Conservation (phyloP, 495 filamentous ascomycete genomes). For the Neurospora intermedia region DNA sequence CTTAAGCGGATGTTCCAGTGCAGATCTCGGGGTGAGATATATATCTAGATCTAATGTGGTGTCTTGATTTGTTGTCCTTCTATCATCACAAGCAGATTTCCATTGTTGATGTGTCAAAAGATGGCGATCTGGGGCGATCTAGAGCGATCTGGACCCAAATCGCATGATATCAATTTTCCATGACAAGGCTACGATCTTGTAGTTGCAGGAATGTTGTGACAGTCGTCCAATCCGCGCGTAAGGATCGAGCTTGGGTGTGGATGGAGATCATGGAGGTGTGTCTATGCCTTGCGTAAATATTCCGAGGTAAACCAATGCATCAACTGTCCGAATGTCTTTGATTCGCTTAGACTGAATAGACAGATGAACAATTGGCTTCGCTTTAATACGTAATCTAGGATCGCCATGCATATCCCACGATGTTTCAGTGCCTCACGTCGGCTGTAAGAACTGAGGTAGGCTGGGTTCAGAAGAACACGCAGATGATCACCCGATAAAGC, state of each 20-base stretch:
- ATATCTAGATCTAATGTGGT: neutral
- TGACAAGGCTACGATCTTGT: neutral
- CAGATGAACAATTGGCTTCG: neutral
- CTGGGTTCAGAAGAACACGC: neutral
- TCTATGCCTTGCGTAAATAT: neutral
- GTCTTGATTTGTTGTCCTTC: neutral
- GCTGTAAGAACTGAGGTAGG: neutral
- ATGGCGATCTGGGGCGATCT: neutral
- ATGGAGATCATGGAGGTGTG: too few species aligned
- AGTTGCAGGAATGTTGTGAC: too few species aligned
- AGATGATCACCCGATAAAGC: neutral
- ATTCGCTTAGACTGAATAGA: neutral
- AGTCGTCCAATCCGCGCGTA: too few species aligned
- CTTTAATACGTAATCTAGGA: neutral
- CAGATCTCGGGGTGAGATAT: neutral
- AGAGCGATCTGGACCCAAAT: neutral
- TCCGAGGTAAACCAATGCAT: neutral
- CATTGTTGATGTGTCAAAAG: neutral
- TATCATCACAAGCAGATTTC: neutral
- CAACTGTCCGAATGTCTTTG: neutral
- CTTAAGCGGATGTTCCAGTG: too few species aligned
- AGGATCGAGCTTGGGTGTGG: too few species aligned
- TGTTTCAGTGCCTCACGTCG: neutral
- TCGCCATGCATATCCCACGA: neutral
- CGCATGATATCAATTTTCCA: neutral